Evolutionary conservation across 2,329 filamentous ascomycete genomes (phyloP).

Genomic region (Colletotrichum sp.): DNA sequence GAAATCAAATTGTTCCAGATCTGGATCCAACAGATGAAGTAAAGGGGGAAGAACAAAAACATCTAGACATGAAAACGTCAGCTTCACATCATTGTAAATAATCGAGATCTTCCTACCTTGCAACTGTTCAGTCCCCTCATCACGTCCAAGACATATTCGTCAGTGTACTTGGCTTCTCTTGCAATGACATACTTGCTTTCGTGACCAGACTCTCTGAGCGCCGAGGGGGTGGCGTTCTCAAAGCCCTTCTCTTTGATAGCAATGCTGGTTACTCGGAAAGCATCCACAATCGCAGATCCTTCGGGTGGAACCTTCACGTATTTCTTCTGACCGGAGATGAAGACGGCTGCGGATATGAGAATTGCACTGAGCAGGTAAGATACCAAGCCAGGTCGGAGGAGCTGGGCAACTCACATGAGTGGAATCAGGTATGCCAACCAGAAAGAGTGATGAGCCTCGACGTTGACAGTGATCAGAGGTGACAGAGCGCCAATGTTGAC

Average conservation of each 20-base stretch:
- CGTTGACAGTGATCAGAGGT: conserved; percentile 8
- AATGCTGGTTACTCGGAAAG: conserved; percentile 22
- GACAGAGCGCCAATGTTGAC: conserved; percentile 66
- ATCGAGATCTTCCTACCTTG: conserved; percentile 22
- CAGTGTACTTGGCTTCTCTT: conserved; percentile 26
- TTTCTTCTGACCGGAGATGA: conserved; percentile 5
- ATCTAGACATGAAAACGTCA: conserved; percentile 10
- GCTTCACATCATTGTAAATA: neutral
- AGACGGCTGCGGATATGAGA: neutral
- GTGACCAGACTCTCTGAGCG: conserved; percentile 21
- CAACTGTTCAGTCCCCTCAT: conserved; percentile 26
- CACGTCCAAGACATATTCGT: conserved; percentile 27
- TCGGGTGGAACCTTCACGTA: conserved; percentile 5
- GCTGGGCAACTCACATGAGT: conserved; percentile 20
- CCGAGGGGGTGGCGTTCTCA: conserved; percentile 14
- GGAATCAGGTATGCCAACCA: conserved; percentile 22
- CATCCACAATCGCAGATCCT: conserved; percentile 19
- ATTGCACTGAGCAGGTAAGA: neutral
- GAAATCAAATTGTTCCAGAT: conserved; percentile 39
- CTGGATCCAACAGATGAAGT: conserved; percentile 40
- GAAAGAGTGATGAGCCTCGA: conserved; percentile 9
- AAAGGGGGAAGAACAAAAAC: conserved; percentile 32
- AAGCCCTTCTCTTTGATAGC: conserved; percentile 24
- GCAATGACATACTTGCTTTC: conserved; percentile 26
- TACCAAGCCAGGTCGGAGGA: rapidly evolving